Conservation (phyloP, 2,329 filamentous ascomycete species). For the Aspergillus calidoustus region DNA sequence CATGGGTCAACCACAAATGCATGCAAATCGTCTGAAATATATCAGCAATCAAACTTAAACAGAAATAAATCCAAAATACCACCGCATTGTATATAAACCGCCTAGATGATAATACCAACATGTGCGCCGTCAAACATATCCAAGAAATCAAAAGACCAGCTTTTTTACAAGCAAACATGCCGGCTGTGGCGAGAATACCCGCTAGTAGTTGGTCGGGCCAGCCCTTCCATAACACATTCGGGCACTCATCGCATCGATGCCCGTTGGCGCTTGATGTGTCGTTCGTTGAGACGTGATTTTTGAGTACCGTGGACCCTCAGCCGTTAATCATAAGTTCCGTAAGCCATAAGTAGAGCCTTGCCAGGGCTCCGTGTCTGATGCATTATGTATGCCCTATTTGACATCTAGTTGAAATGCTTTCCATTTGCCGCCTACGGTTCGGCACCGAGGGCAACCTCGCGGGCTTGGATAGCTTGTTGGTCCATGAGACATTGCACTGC, state of each 20-base stretch:
- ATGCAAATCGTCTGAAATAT: slow-evolving; percentile 13
- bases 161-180: slow-evolving; percentile 25
- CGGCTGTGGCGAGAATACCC: slow-evolving; percentile 7
- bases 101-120: slow-evolving; percentile 21
- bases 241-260: background rate
- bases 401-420: slow-evolving; percentile 55
- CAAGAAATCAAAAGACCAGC: slow-evolving; percentile 32
- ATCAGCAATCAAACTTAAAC: slow-evolving; percentile 8
- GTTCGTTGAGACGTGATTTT: slow-evolving; percentile 32
- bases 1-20: slow-evolving; percentile 13
- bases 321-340: slow-evolving; percentile 38
- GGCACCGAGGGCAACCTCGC: slow-evolving; percentile 52
- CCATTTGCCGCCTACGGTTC: slow-evolving; percentile 52
- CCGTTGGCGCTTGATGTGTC: slow-evolving; percentile 20
- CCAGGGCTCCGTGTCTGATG: background rate
- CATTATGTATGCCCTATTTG: slow-evolving; percentile 36
- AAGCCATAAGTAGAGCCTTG: slow-evolving; percentile 25
- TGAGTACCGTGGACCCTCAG: slow-evolving; percentile 26
- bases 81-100: slow-evolving; percentile 28
- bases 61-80: slow-evolving; percentile 22
- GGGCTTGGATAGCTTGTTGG: slow-evolving; percentile 45
- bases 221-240: slow-evolving; percentile 21
- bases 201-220: slow-evolving; percentile 24
- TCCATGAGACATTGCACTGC: slow-evolving; percentile 34
- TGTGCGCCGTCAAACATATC: slow-evolving; percentile 5